phyloP scores from a whole-genome alignment of 805 yeast genomes.

The Dipodascus geniculatus region DNA sequence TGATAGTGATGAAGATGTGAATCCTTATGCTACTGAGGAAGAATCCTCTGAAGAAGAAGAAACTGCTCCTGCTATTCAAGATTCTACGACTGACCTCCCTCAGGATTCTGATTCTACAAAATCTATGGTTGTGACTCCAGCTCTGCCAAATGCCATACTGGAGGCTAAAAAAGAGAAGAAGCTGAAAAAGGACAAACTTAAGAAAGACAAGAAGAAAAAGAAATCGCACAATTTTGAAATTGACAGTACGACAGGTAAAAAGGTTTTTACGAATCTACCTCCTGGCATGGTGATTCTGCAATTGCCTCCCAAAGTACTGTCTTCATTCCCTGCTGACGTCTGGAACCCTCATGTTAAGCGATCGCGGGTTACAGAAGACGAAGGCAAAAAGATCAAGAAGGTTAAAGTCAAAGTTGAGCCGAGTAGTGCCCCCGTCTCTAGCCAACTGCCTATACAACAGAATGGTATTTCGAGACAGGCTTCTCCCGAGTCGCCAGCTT shows the following conservation, averaged over 20 bases:
- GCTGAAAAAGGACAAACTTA: conserved; percentile 9
- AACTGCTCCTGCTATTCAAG: conserved; percentile 8
- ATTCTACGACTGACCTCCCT: conserved; percentile 1
- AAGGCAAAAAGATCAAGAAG: conserved; percentile 24
- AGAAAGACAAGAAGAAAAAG: conserved; percentile 4
- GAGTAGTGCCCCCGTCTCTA: conserved; percentile 3
- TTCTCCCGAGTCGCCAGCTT: conserved; percentile 24
- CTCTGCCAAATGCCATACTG: conserved; percentile 5
- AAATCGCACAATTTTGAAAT: conserved; percentile 1
- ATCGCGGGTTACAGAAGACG: conserved; percentile 27
- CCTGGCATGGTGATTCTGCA: conserved; percentile 50
- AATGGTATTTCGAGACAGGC: conserved; percentile 20
- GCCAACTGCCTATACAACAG: conserved; percentile 7
- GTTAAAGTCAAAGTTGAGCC: conserved; percentile 11
- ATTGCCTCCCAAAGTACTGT: conserved; percentile 49
- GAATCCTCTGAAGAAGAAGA: conserved; percentile 32
- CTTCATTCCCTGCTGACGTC: conserved; percentile 63
- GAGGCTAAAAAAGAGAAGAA: not conserved
- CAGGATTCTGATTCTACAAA: conserved; percentile 10
- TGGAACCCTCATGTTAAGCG: conserved; percentile 63
- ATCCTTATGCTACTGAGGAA: conserved; percentile 62
- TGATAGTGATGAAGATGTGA: conserved; percentile 75
- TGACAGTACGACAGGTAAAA: conserved; percentile 20
- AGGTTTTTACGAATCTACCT: conserved; percentile 32
- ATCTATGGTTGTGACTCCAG: conserved; percentile 9